phyloP scores from a whole-genome alignment of 345 rosid genomes.

The Euphorbia peplus region DNA sequence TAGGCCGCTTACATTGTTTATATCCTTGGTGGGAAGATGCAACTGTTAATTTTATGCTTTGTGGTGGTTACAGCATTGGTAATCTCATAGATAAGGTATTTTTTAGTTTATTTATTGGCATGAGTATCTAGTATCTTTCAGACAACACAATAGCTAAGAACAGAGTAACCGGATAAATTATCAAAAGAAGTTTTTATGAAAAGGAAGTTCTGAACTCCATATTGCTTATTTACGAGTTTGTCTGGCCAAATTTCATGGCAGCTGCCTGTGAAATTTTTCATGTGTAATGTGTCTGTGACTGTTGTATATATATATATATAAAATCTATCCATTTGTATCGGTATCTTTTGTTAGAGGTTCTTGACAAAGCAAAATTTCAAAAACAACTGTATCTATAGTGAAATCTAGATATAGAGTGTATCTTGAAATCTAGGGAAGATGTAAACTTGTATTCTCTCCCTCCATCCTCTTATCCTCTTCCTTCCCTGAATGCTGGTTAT shows the following conservation, averaged over 20 bases:
- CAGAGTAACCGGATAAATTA: no score
- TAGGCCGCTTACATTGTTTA: constrained; percentile 83
- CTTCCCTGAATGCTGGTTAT: constrained; percentile 1
- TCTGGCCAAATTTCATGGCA: neutral
- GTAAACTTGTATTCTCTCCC: neutral
- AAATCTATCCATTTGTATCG: no score
- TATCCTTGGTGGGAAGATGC: constrained; percentile 97
- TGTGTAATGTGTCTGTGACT: no score
- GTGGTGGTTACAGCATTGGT: constrained; percentile 77
- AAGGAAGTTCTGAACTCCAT: neutral
- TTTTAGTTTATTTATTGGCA: neutral
- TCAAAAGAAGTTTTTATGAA: no score
- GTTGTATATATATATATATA: no score
- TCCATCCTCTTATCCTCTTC: neutral
- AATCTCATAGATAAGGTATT: constrained; percentile 58
- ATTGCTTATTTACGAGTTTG: neutral
- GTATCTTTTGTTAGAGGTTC: neutral
- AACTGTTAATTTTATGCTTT: constrained; percentile 72
- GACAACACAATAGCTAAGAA: no score
- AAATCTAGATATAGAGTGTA: neutral
- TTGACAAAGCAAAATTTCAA: neutral
- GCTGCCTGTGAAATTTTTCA: no score
- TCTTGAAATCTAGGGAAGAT: neutral
- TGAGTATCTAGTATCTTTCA: neutral
- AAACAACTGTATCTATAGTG: neutral